A percentile compares a stretch with the other conserved stretches of the same genome.
phyloP scores from a whole-genome alignment of 306 rosid genomes.

The Alnus glutinosa region DNA sequence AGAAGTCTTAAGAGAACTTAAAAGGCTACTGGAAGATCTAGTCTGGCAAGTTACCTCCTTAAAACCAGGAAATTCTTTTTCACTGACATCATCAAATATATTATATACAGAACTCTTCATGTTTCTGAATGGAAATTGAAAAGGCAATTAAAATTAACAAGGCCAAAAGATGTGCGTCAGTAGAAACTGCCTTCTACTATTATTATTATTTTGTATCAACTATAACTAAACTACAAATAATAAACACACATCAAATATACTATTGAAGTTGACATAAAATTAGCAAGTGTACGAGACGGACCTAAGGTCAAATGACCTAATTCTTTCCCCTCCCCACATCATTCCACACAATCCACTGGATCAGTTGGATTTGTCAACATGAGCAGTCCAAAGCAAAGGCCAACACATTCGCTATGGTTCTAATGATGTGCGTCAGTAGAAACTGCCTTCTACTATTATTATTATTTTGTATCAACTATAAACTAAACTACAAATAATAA shows the following conservation, averaged over 20 bases:
- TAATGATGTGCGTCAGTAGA: background rate
- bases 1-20: slow-evolving; percentile 22
- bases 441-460: background rate
- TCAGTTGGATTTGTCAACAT: background rate
- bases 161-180: slow-evolving; percentile 3
- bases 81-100: slow-evolving; percentile 70
- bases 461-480: background rate
- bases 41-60: slow-evolving; percentile 48
- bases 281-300: background rate
- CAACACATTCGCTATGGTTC: background rate
- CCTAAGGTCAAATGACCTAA: background rate
- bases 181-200: background rate
- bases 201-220: no score
- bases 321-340: background rate
- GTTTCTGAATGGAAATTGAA: slow-evolving; percentile 57
- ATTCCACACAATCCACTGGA: background rate
- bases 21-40: slow-evolving; percentile 29
- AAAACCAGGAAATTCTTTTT: slow-evolving; percentile 76
- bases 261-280: background rate
- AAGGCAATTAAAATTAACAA: slow-evolving; percentile 23
- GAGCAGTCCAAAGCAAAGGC: background rate
- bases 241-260: background rate
- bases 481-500: background rate
- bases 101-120: slow-evolving; percentile 64
- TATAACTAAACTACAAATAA: background rate